phyloP scores from a whole-genome alignment of 2,329 filamentous ascomycete species.

The Colletotrichum liriopes region DNA sequence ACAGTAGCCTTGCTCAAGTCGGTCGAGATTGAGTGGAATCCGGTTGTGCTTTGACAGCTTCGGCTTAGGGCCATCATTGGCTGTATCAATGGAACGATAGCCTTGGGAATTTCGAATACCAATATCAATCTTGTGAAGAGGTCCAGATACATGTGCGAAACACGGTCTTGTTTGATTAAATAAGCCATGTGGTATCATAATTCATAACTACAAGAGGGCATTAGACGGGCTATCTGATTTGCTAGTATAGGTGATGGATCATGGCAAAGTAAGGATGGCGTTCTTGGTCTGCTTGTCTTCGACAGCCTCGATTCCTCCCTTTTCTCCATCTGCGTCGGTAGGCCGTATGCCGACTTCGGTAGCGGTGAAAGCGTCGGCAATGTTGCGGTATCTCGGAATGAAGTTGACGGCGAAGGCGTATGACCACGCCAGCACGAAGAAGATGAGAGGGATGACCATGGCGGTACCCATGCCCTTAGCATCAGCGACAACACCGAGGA shows the following conservation, averaged over 20 bases:
- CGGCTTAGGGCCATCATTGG: not conserved
- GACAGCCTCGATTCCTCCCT: constrained; percentile 32
- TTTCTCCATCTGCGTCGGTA: constrained; percentile 46
- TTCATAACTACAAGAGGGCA: not conserved
- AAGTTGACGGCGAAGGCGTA: constrained; percentile 78
- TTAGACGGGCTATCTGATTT: not conserved
- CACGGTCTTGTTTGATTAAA: not conserved
- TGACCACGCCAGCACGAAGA: constrained; percentile 70
- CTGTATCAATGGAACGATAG: not conserved
- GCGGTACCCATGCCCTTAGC: constrained; percentile 65
- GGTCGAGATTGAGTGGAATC: not conserved
- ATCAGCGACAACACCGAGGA: constrained; percentile 77
- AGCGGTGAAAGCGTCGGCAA: constrained; percentile 71
- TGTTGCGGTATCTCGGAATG: constrained; percentile 72
- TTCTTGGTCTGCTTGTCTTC: constrained; percentile 34
- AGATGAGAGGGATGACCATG: constrained; percentile 77
- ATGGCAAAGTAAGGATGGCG: constrained; percentile 13
- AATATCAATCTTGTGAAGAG: not conserved
- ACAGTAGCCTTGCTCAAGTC: not conserved
- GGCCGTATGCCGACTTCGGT: constrained; percentile 60
- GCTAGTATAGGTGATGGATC: not conserved
- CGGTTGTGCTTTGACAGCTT: not conserved
- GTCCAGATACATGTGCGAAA: no score
- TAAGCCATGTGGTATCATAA: not conserved
- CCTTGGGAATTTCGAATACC: not conserved